Conservation (phyloP, 2,329 filamentous ascomycete genomes). For the Thermoascus crustaceus region DNA sequence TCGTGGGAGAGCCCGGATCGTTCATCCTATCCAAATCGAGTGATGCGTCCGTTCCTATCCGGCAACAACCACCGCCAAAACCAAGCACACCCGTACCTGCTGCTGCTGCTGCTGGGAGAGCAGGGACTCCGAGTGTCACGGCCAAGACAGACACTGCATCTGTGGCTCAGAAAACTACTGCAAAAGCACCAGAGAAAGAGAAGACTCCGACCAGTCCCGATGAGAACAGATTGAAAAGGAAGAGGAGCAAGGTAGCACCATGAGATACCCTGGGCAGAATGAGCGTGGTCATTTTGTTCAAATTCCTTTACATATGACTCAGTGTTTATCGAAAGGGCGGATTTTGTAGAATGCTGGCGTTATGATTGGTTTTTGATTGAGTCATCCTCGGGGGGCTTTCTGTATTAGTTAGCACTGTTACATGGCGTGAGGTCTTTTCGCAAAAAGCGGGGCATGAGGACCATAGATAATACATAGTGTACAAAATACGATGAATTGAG, state of each 20-base stretch:
- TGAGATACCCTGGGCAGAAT: conserved; percentile 20
- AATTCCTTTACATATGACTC: neutral
- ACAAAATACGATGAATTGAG: too few relatives aligned
- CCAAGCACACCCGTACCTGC: conserved; percentile 6
- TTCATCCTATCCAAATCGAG: conserved; percentile 47
- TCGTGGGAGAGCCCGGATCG: conserved; percentile 55
- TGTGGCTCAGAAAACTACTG: conserved; percentile 13
- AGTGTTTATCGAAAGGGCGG: too few relatives aligned
- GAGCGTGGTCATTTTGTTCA: neutral
- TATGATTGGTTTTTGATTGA: too few relatives aligned
- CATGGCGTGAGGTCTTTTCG: too few relatives aligned
- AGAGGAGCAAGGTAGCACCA: conserved; percentile 24
- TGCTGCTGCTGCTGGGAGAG: conserved; percentile 9
- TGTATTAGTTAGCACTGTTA: too few relatives aligned
- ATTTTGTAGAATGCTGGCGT: too few relatives aligned
- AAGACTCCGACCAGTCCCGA: conserved; percentile 26
- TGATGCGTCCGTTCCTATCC: conserved; percentile 19
- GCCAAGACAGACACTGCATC: conserved; percentile 21
- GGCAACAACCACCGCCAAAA: conserved; percentile 13
- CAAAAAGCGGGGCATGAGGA: too few relatives aligned
- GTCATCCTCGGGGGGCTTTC: too few relatives aligned
- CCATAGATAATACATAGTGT: too few relatives aligned
- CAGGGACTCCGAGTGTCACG: conserved; percentile 25
- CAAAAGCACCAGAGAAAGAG: conserved; percentile 23
- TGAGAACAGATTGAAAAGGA: conserved; percentile 28